A percentile compares a stretch with the other conserved stretches of the same genome.
Evolutionary conservation across 768 basidiomycete species (phyloP).

Genomic region (Imleria badia): DNA sequence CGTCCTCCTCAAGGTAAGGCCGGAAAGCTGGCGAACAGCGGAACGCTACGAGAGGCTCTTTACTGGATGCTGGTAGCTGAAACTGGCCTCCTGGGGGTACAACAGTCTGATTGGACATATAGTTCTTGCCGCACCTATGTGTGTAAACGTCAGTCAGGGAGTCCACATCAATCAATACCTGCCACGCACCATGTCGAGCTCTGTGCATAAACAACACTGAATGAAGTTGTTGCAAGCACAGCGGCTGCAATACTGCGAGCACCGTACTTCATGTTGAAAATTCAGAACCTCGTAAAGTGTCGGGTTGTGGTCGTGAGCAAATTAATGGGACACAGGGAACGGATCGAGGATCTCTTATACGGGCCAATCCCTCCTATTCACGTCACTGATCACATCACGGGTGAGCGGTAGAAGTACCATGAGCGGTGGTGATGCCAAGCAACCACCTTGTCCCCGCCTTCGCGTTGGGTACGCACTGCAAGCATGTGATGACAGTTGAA

Average conservation of each 20-base stretch:
- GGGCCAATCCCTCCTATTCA: neutral
- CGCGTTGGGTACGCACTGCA: no score
- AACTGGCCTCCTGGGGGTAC: conserved; percentile 49
- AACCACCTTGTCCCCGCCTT: neutral
- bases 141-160: neutral
- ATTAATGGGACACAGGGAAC: neutral
- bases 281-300: neutral
- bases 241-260: neutral
- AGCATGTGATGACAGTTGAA: no score
- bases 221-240: conserved; percentile 9
- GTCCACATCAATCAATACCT: no score
- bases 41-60: conserved; percentile 42
- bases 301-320: no score
- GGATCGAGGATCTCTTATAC: conserved; percentile 9
- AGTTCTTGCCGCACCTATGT: conserved; percentile 53
- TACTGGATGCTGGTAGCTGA: conserved; percentile 33
- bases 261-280: conserved; percentile 22
- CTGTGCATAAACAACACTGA: conserved; percentile 19
- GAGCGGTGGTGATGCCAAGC: neutral
- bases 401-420: neutral
- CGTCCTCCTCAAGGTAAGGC: conserved; percentile 48
- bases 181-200: conserved; percentile 25
- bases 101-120: conserved; percentile 39
- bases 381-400: neutral
- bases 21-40: conserved; percentile 47